A percentile compares a stretch with the other conserved stretches of the same genome.
These are phyloP conservation scores for Tolypocladium sp. DNA, from an alignment of 2,329 filamentous ascomycete species.

Conservation along the genomic window DNA sequence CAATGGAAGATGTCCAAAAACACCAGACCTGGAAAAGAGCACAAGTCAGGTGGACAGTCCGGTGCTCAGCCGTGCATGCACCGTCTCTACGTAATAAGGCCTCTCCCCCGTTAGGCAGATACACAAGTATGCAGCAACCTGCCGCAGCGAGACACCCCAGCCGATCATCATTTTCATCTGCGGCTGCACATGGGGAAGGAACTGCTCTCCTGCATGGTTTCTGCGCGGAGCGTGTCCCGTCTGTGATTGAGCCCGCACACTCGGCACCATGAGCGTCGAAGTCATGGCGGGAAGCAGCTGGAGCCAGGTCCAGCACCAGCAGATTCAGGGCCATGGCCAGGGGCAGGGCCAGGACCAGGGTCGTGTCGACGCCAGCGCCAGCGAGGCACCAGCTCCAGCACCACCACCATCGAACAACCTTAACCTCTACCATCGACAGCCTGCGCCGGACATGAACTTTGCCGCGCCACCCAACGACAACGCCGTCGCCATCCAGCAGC, in stretches of 20 bases:
- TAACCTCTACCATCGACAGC: not conserved
- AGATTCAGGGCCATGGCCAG: not conserved
- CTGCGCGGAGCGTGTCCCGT: not conserved
- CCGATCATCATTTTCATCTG: not conserved
- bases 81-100: not conserved
- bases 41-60: not conserved
- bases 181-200: not conserved
- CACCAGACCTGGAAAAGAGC: not conserved
- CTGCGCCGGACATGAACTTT: constrained; percentile 20
- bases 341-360: not conserved
- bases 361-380: not conserved
- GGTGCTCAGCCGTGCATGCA: not conserved
- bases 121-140: not conserved
- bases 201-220: not conserved
- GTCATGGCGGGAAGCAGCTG: not conserved
- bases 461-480: constrained; percentile 15
- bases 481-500: not conserved
- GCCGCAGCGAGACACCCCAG: not conserved
- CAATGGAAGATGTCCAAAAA: not conserved
- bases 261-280: not conserved
- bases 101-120: not conserved
- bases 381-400: not conserved
- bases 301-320: not conserved
- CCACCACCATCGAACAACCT: not conserved
- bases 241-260: not conserved